Percentiles rank a stretch among this genome's conserved stretches.
Evolutionary conservation across 2,329 filamentous ascomycete genomes (phyloP).

Genomic region (Pleoardoris graminearum): DNA sequence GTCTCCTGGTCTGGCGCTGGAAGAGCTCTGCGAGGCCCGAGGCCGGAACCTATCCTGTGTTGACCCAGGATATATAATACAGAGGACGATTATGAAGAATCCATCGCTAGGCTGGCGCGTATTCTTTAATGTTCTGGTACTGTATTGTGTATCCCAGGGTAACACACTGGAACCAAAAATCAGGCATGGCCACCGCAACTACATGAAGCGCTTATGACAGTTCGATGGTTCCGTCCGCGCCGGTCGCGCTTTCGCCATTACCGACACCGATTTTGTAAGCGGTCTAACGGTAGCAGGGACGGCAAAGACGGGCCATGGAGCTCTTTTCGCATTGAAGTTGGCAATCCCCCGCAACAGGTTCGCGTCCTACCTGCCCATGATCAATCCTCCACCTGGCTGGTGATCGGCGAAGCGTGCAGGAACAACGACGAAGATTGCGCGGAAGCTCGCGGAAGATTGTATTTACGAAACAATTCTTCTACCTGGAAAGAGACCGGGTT

Average conservation of each 20-base stretch:
- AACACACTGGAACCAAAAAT: no score
- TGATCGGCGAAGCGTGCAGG: constrained; percentile 43
- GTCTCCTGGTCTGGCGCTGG: not conserved
- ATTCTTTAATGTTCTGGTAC: no score
- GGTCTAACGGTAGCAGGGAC: constrained; percentile 24
- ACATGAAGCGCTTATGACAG: no score
- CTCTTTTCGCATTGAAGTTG: constrained; percentile 36
- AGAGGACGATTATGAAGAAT: no score
- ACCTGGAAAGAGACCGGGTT: constrained; percentile 40
- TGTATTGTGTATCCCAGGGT: no score
- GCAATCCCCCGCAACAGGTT: constrained; percentile 33
- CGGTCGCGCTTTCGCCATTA: not conserved
- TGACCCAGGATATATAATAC: no score
- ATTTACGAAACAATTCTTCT: constrained; percentile 35
- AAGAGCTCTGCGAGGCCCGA: not conserved
- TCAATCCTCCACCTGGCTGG: constrained; percentile 42
- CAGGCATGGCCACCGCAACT: no score
- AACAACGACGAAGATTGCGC: constrained; percentile 28
- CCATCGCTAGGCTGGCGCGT: no score
- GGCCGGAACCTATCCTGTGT: no score
- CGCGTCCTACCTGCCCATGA: constrained; percentile 37
- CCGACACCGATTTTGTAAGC: not conserved
- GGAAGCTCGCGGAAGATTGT: constrained; percentile 33
- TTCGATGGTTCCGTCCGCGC: not conserved
- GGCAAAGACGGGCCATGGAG: constrained; percentile 40